Evolutionary conservation across 169 alveolate genomes (phyloP).

Genomic region (Plasmodium coatneyi): DNA sequence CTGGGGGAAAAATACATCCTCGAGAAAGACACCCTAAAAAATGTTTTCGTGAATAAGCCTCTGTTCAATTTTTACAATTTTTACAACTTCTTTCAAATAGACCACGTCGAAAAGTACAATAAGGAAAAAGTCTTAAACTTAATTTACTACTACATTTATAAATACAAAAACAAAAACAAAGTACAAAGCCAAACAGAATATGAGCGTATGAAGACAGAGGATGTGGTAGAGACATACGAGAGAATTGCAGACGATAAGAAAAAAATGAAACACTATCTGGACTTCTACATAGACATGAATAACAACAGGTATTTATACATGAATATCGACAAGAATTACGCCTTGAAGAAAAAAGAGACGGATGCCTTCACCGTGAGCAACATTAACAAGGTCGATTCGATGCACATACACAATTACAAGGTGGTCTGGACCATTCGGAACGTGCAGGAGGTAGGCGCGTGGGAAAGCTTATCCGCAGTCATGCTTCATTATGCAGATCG

Average conservation of each 20-base stretch:
- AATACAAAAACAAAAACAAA: slow-evolving; percentile 68
- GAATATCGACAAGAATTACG: slow-evolving; percentile 68
- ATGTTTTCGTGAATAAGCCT: slow-evolving; percentile 69
- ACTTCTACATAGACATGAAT: slow-evolving; percentile 61
- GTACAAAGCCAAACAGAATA: slow-evolving; percentile 31
- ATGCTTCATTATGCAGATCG: not conserved
- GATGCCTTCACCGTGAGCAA: slow-evolving; percentile 73
- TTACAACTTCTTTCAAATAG: slow-evolving; percentile 72
- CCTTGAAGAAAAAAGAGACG: slow-evolving; percentile 60
- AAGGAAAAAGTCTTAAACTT: slow-evolving; percentile 63
- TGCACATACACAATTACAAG: slow-evolving; percentile 74
- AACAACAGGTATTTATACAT: slow-evolving; percentile 66
- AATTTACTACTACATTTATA: slow-evolving; percentile 68
- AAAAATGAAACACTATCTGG: slow-evolving; percentile 70
- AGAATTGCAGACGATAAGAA: slow-evolving; percentile 25
- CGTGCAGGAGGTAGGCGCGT: slow-evolving; percentile 63
- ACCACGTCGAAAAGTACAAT: slow-evolving; percentile 73
- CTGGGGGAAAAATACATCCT: slow-evolving; percentile 52
- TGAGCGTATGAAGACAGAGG: slow-evolving; percentile 38
- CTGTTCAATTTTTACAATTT: slow-evolving; percentile 73
- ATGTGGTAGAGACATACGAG: slow-evolving; percentile 31
- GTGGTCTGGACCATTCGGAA: slow-evolving; percentile 74
- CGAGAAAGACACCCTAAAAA: slow-evolving; percentile 62
- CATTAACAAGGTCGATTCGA: slow-evolving; percentile 72
- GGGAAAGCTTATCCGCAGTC: not conserved